Base-by-base conservation (phyloP, 139 green algal species). In the Parachlorella kessleri region DNA sequence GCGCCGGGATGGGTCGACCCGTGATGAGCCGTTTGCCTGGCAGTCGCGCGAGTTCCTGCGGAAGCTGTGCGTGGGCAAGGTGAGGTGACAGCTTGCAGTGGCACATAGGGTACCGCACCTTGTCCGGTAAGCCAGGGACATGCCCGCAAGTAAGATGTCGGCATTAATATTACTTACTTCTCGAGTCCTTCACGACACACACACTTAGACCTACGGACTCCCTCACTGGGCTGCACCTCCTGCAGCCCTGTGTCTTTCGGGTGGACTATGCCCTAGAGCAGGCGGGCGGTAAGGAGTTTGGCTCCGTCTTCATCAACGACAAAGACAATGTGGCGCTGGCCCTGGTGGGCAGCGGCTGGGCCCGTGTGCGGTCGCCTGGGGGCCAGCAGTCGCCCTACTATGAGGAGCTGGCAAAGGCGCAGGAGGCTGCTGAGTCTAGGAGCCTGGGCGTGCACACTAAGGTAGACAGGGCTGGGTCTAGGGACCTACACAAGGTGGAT, bases 1-100 rank as follows among this genome's bases (percentile, higher is more conserved):
- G n/a, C 91, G 95, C 23, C 88, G 95, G 4, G 96, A 99, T 84
- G 94, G 93, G 26, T 85, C 72, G 35, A 94, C 87, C 3, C 83
- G 74, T n/a, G 96, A 99, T 33, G 96, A 99, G 84, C 88, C 96
- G 1, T 98, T 96, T 77, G 96, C 96, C 8, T 98, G 93, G 92
- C 82, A 94, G 28, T 88, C 90, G 4, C 86, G 94, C n/a, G 96
- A 99, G 81, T 97, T 93, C 66, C 86, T 99, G 67, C 89, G 96
- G 65, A 94, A 95, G 77, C 91, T 94, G 41, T 79, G 87, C 41
- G 93, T 98, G 53, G 96, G 96, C 24, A 90, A 98, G 91, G 92
- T 94, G 64, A 24, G 73, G 36, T 26, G 54, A 37, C 23, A 26
- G 38, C 7, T 21, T 48, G 54, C 8, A 3, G 26, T n/a, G n/a